These are phyloP conservation scores for Trametes pubescens DNA, from an alignment of 1,284 basidiomycete species.

Conservation along the genomic window DNA sequence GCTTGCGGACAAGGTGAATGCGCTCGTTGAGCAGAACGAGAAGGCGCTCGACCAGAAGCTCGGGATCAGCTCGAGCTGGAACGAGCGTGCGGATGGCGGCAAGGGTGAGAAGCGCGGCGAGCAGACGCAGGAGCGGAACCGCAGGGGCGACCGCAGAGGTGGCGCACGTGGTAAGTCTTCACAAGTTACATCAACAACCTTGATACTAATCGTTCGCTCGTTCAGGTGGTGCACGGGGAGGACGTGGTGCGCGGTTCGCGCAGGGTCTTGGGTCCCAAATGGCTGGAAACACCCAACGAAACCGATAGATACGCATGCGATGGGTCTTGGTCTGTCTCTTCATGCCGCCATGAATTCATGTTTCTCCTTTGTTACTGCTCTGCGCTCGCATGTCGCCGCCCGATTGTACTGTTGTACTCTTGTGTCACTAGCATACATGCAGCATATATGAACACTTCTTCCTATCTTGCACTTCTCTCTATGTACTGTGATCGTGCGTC, in stretches of 20 bases:
- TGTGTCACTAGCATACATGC: slow-evolving; percentile 37
- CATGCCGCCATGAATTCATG: slow-evolving; percentile 28
- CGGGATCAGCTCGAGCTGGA: slow-evolving; percentile 72
- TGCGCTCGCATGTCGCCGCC: slow-evolving; percentile 27
- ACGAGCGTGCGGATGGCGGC: slow-evolving; percentile 72
- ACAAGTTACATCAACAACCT: neutral
- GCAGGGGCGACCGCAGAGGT: slow-evolving; percentile 72
- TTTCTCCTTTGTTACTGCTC: slow-evolving; percentile 26
- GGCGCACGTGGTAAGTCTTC: slow-evolving; percentile 57
- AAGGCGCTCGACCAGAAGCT: slow-evolving; percentile 93
- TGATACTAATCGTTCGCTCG: neutral
- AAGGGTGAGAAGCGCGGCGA: slow-evolving; percentile 83
- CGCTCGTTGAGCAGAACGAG: slow-evolving; percentile 96
- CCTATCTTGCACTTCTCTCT: slow-evolving; percentile 17
- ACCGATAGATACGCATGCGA: slow-evolving; percentile 31
- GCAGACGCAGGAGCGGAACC: slow-evolving; percentile 75
- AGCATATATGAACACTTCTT: slow-evolving; percentile 32
- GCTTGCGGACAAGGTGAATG: slow-evolving; percentile 88
- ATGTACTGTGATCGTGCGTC: neutral
- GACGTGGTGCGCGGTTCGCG: slow-evolving; percentile 78
- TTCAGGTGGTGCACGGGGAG: slow-evolving; percentile 65
- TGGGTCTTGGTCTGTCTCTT: slow-evolving; percentile 11
- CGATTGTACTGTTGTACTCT: slow-evolving; percentile 36
- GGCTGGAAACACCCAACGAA: slow-evolving; percentile 50
- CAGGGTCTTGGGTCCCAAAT: slow-evolving; percentile 84